Evolutionary conservation across 106 monocot species (phyloP).

Genomic region (Posidonia australis): DNA sequence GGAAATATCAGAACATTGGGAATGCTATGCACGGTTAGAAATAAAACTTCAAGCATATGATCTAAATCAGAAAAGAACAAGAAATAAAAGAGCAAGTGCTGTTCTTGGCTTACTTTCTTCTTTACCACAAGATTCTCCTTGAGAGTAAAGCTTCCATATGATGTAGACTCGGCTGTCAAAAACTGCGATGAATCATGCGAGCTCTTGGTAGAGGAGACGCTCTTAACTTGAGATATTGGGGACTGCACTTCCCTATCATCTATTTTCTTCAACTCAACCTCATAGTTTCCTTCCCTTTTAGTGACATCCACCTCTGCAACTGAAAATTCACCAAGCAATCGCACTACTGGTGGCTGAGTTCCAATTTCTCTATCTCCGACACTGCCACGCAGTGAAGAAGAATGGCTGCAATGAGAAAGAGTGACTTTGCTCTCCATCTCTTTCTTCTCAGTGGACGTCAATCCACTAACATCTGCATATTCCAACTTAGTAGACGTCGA

Average conservation of each 20-base stretch:
- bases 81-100: not conserved
- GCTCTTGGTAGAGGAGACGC: not conserved
- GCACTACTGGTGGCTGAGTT: slow-evolving; percentile 11
- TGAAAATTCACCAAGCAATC: slow-evolving; percentile 29
- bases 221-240: too few relatives aligned
- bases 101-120: not conserved
- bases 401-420: too few relatives aligned
- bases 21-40: too few relatives aligned
- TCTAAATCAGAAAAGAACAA: not conserved
- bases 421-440: too few relatives aligned
- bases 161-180: not conserved
- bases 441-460: not conserved
- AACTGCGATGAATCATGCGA: not conserved
- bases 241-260: not conserved
- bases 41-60: too few relatives aligned
- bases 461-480: not conserved
- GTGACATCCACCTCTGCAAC: not conserved
- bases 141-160: not conserved
- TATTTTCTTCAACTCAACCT: not conserved
- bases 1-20: too few relatives aligned
- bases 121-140: not conserved
- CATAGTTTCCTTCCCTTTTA: not conserved
- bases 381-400: not conserved
- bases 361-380: not conserved
- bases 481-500: not conserved